Conservation (phyloP, 139 green algal species). For the Chlorella vulgaris region DNA sequence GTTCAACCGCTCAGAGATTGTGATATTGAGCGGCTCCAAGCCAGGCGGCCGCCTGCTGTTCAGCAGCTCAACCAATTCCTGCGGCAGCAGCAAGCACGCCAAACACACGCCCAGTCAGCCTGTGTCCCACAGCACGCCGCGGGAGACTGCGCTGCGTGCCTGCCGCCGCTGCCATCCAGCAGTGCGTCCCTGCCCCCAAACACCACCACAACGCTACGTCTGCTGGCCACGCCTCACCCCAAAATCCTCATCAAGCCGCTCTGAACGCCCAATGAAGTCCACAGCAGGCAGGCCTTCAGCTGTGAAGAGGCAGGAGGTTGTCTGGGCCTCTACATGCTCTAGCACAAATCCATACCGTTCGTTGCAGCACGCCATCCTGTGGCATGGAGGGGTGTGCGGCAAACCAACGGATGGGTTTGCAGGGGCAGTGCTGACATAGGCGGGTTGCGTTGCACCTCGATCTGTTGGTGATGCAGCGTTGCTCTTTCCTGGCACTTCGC, state of each 20-base stretch:
- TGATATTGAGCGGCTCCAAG: neutral
- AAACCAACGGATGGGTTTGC: neutral
- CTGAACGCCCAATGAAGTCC: slow-evolving; percentile 1
- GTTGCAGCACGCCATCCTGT: neutral
- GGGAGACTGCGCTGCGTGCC: too few relatives aligned
- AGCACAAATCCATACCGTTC: slow-evolving; percentile 11
- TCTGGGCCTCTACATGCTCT: neutral
- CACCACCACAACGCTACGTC: neutral
- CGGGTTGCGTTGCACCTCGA: too few relatives aligned
- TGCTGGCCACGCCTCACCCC: neutral
- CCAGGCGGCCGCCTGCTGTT: neutral
- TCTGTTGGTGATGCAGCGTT: too few relatives aligned
- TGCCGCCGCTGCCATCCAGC: neutral
- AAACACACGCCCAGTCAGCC: too few relatives aligned
- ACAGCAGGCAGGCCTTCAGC: neutral
- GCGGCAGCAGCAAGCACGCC: neutral
- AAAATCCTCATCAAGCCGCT: slow-evolving; percentile 6
- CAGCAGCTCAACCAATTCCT: neutral
- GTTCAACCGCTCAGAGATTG: neutral
- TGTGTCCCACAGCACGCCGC: too few relatives aligned
- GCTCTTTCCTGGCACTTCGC: too few relatives aligned
- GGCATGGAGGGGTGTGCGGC: neutral
- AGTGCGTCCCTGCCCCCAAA: neutral
- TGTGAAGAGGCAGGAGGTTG: slow-evolving; percentile 11
- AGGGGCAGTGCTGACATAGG: neutral